phyloP scores from a whole-genome alignment of 1,284 basidiomycete genomes.

The Melampsora abietis-canadensis region DNA sequence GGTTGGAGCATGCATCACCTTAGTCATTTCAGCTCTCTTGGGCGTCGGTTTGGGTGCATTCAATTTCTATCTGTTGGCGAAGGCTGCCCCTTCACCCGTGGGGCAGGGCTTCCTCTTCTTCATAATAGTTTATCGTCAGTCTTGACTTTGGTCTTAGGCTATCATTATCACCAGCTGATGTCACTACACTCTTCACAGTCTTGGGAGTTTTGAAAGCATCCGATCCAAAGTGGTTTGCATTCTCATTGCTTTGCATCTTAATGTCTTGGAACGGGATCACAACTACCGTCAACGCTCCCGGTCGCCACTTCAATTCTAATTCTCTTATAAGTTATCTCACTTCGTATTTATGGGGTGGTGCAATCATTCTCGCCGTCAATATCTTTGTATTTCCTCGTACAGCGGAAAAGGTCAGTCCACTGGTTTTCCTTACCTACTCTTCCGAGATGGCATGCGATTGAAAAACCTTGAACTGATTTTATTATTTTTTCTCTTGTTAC shows the following conservation, averaged over 20 bases:
- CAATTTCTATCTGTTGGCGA: conserved; percentile 53
- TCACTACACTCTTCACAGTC: conserved; percentile 12
- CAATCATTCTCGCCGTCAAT: conserved; percentile 53
- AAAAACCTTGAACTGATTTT: neutral
- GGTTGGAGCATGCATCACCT: conserved; percentile 45
- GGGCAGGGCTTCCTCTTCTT: conserved; percentile 54
- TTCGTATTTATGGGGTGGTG: conserved; percentile 50
- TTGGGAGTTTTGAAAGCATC: conserved; percentile 49
- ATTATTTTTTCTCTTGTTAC: neutral
- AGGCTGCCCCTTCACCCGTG: conserved; percentile 50
- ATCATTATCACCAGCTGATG: conserved; percentile 19
- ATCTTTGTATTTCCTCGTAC: conserved; percentile 52
- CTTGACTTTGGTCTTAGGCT: conserved; percentile 29
- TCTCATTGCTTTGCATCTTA: conserved; percentile 52
- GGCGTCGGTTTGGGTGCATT: conserved; percentile 51
- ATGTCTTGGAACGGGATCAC: conserved; percentile 53
- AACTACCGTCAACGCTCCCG: conserved; percentile 42
- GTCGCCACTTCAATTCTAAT: conserved; percentile 46
- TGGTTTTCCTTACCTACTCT: neutral
- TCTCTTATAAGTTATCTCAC: conserved; percentile 53
- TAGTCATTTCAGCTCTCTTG: conserved; percentile 47
- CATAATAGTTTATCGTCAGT: conserved; percentile 50
- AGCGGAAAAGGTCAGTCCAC: conserved; percentile 47
- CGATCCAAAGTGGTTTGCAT: conserved; percentile 50
- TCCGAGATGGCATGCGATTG: too few relatives aligned